These are phyloP conservation scores for Pseudocercospora fuligena DNA, from an alignment of 2,329 filamentous ascomycete species.

Conservation along the genomic window DNA sequence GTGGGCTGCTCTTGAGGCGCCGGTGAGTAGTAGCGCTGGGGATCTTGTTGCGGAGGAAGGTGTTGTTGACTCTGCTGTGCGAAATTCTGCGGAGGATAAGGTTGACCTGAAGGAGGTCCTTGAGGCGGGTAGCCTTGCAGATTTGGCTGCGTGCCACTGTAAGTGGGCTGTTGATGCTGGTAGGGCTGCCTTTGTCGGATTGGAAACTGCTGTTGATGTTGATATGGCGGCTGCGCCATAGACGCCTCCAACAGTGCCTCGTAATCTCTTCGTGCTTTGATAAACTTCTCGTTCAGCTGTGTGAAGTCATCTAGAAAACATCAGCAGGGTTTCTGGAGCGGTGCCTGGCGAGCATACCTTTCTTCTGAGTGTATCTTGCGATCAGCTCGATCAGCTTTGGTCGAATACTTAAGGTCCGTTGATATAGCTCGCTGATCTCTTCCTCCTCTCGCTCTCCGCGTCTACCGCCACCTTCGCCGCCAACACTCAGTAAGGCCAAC, in stretches of 20 bases:
- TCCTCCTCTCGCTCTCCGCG: conserved; percentile 77
- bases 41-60: conserved; percentile 41
- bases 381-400: conserved; percentile 98
- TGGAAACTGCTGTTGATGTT: conserved; percentile 48
- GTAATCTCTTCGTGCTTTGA: conserved; percentile 96
- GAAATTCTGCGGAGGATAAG: conserved; percentile 41
- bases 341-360: conserved; percentile 64
- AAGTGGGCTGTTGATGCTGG: conserved; percentile 35
- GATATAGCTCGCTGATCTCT: conserved; percentile 89
- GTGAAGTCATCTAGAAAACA: conserved; percentile 83
- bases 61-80: conserved; percentile 34
- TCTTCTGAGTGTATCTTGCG: conserved; percentile 99
- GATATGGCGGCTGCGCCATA: conserved; percentile 82
- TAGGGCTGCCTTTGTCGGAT: conserved; percentile 35
- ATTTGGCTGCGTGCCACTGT: conserved; percentile 43
- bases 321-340: not conserved
- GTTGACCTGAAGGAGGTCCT: conserved; percentile 38
- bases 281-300: conserved; percentile 98
- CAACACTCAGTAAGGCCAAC: conserved; percentile 87
- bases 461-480: conserved; percentile 59
- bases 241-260: conserved; percentile 94
- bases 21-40: conserved; percentile 46
- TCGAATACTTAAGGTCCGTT: conserved; percentile 89
- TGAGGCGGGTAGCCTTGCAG: conserved; percentile 39
- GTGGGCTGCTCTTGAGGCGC: conserved; percentile 35